phyloP scores from a whole-genome alignment of 192 early-diverging fungal species.

The Linnemannia elongata region DNA sequence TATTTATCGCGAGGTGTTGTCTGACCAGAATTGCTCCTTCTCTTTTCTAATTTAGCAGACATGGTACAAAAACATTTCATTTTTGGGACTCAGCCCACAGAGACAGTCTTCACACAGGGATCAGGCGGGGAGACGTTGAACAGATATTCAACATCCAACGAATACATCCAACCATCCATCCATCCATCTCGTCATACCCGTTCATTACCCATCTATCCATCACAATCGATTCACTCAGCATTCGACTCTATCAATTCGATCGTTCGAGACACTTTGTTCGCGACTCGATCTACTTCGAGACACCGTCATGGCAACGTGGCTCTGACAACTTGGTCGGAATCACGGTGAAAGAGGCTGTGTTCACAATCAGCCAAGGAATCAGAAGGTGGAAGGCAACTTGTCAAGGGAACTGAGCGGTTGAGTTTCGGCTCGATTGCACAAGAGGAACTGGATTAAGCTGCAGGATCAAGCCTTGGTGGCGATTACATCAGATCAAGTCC shows the following conservation, averaged over 20 bases:
- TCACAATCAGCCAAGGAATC: neutral
- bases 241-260: neutral
- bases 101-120: neutral
- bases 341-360: too few relatives aligned
- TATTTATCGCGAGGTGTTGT: neutral
- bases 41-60: conserved; percentile 48
- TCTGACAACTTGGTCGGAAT: too few relatives aligned
- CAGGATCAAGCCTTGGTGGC: neutral
- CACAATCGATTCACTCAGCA: neutral
- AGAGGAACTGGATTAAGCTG: too few relatives aligned
- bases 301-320: neutral
- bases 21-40: conserved; percentile 24
- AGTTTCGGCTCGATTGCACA: neutral
- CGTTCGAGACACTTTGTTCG: neutral
- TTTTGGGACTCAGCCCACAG: neutral
- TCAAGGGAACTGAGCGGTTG: neutral
- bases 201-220: neutral
- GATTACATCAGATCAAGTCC: neutral
- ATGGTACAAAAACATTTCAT: conserved; percentile 33
- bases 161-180: conserved; percentile 18
- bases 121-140: neutral
- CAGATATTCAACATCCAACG: conserved; percentile 3
- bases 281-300: neutral
- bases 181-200: conserved; percentile 10
- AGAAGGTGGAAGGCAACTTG: neutral